Evolutionary conservation across 257 asterid genomes (phyloP).

Genomic region (Capsicum baccatum): DNA sequence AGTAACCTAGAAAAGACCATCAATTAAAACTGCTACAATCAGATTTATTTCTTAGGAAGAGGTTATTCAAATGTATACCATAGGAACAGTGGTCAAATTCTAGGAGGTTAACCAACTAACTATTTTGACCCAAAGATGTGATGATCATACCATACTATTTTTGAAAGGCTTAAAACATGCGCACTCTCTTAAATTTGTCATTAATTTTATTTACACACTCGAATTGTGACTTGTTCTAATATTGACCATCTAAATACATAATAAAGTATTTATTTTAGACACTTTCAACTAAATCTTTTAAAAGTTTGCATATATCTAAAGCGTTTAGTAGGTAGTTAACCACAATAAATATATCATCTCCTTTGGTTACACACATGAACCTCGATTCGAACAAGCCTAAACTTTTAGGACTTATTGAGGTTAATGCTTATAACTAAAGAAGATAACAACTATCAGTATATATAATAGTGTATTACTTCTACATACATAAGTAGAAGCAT

Average conservation of each 20-base stretch:
- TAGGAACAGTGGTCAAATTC: background rate
- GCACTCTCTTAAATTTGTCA: background rate
- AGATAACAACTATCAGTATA: background rate
- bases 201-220: no score
- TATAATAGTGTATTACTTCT: no score
- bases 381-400: background rate
- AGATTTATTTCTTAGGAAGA: background rate
- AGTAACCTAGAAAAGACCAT: background rate
- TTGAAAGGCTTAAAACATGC: background rate
- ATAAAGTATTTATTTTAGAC: background rate
- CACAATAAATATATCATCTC: background rate
- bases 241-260: background rate
- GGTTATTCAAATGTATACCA: background rate
- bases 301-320: background rate
- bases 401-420: background rate
- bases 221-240: no score
- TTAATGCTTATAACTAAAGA: background rate
- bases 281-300: background rate
- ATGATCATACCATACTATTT: background rate
- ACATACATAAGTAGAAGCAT: no score
- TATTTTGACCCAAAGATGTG: background rate
- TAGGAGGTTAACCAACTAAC: background rate
- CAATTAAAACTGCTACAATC: background rate
- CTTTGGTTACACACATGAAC: background rate
- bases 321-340: background rate